A percentile compares a stretch with the other conserved stretches of the same genome.
Conservation (phyloP, 805 yeast species). For the Metschnikowia picachoensis region DNA sequence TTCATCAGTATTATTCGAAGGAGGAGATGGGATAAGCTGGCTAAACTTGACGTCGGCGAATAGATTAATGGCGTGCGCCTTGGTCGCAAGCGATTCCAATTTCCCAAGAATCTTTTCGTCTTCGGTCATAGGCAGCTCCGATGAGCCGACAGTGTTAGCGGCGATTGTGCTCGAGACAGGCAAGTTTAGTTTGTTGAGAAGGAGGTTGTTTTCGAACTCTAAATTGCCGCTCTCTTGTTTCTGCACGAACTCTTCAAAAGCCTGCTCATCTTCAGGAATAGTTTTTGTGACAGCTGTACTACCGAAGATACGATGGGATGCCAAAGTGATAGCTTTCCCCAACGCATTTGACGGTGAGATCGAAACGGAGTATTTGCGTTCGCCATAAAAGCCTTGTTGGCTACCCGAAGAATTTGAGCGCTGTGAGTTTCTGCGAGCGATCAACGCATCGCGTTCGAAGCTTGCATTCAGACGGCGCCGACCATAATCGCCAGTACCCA, state of each 20-base stretch:
- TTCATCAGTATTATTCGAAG: constrained; percentile 43
- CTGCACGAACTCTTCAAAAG: background rate
- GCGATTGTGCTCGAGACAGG: constrained; percentile 26
- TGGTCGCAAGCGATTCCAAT: constrained; percentile 77
- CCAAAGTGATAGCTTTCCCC: constrained; percentile 80
- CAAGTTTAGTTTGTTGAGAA: constrained; percentile 32
- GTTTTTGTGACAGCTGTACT: constrained; percentile 9
- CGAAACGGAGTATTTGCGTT: constrained; percentile 62
- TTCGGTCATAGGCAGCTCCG: constrained; percentile 8
- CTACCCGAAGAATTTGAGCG: constrained; percentile 47
- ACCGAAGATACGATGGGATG: constrained; percentile 85
- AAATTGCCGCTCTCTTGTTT: constrained; percentile 4
- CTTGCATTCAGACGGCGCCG: constrained; percentile 31
- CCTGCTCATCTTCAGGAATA: constrained; percentile 11
- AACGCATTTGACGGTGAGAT: constrained; percentile 84
- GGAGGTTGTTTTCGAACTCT: constrained; percentile 31
- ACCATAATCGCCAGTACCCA: constrained; percentile 51
- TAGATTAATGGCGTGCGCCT: constrained; percentile 82
- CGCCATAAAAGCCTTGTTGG: constrained; percentile 58
- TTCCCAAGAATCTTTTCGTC: constrained; percentile 39
- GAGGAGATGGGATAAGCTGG: constrained; percentile 77
- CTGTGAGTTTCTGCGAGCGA: constrained; percentile 34
- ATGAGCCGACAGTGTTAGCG: constrained; percentile 19
- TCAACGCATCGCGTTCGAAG: constrained; percentile 18
- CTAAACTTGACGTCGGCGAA: constrained; percentile 89